A percentile compares a stretch with the other conserved stretches of the same genome.
Conservation (phyloP, 2,329 filamentous ascomycete species). For the Ophiocordyceps australis region DNA sequence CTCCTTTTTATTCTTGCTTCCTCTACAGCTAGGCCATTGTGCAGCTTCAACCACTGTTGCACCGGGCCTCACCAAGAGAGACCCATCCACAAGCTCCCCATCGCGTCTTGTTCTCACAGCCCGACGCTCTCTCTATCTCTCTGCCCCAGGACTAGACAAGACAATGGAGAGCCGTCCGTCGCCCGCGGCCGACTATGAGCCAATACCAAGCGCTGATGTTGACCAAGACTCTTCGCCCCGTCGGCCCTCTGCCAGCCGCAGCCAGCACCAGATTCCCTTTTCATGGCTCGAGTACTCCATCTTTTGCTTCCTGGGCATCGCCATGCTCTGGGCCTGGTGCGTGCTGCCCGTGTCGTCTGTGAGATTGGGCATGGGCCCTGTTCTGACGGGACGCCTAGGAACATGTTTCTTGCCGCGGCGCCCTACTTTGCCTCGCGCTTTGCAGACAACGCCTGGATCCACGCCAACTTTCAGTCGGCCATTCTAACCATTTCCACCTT, state of each 20-base stretch:
- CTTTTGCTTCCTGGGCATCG: slow-evolving; percentile 70
- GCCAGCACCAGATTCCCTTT: slow-evolving; percentile 36
- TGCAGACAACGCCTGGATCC: slow-evolving; percentile 47
- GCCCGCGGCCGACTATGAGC: slow-evolving; percentile 12
- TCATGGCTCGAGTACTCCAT: slow-evolving; percentile 76
- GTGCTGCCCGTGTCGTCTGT: slow-evolving; percentile 6
- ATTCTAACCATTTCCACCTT: slow-evolving; percentile 76
- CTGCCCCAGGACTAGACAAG: too few relatives aligned
- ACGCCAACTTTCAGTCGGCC: slow-evolving; percentile 72
- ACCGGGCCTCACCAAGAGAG: too few relatives aligned
- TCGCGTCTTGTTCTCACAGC: too few relatives aligned
- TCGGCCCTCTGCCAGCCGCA: slow-evolving; percentile 10
- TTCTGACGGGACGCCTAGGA: too few relatives aligned
- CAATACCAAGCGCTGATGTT: slow-evolving; percentile 11
- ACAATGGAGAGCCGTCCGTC: too few relatives aligned
- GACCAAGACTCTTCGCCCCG: slow-evolving; percentile 7
- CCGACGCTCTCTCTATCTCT: too few relatives aligned
- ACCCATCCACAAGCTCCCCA: too few relatives aligned
- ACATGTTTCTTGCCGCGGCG: slow-evolving; percentile 93
- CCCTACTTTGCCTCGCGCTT: slow-evolving; percentile 87
- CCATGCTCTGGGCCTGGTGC: slow-evolving; percentile 97
- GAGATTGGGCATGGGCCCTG: not conserved
- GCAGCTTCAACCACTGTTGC: too few relatives aligned
- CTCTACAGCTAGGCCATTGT: too few relatives aligned
- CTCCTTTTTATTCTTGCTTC: too few relatives aligned